Evolutionary conservation across 331 rosid genomes (phyloP), one percentile per base, ranked within the genome.

Genomic region (Cydonia oblonga): DNA sequence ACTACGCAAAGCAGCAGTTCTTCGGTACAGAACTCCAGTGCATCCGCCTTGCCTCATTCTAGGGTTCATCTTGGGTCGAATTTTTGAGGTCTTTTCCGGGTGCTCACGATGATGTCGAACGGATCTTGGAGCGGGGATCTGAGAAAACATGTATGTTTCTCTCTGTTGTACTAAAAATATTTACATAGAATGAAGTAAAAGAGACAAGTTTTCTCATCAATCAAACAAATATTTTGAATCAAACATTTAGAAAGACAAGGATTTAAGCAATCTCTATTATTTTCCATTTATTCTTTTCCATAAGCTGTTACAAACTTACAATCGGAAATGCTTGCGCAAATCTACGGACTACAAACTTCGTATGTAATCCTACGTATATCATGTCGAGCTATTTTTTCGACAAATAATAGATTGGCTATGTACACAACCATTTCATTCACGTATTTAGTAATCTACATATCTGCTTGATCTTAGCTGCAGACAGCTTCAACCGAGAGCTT

Each of bases 401-500:
- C 76, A 78, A 56, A 46, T 51, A 75, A 74, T 60, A 71, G 42
- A 75, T 10, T 79, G 73, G 71, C 78, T 82, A 75, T 78, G 66
- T 77, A 87, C 82, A 81, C 40, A 75, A 35, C 72, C 70, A 59
- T 54, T 77, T 77, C 73, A 74, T 77, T 77, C 73, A 74, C 71
- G 76, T 81, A 66, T 76, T 73, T 72, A 26, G 58, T 70, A 63
- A 56, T 61, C 74, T 79, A 61, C 73, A 46, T 29, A 18, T 74
- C 66, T 29, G 38, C 46, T 70, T 65, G 66, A 78, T 72, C 75
- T 70, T 76, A 80, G 74, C 61, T 75, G 86, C 86, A 82, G 56
- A 77, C 52, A 40, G 84, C 86, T 72, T 80, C 84, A 51, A 70
- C 53, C 44, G 84, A 71, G 65, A 82, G 71, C 80, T 82, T 87